A percentile compares a stretch with the other conserved stretches of the same genome.
phyloP scores from a whole-genome alignment of 129 eudicot species.

The Saussurea involucrata region DNA sequence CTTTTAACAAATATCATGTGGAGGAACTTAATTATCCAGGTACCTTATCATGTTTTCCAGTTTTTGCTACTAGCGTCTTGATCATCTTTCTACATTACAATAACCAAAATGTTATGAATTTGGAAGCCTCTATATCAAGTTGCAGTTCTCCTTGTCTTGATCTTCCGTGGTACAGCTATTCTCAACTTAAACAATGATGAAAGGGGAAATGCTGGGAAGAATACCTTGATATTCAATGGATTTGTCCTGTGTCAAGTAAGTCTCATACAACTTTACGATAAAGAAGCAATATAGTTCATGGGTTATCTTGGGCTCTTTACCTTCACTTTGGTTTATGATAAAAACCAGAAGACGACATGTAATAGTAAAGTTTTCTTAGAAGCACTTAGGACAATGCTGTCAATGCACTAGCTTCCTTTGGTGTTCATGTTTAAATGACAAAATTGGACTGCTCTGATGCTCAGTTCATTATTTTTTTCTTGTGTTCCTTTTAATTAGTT shows the following conservation, averaged over 20 bases:
- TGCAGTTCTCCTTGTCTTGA: constrained; percentile 69
- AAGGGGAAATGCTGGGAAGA: constrained; percentile 57
- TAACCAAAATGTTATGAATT: neutral
- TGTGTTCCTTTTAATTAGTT: neutral
- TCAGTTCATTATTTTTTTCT: neutral
- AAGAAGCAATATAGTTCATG: neutral
- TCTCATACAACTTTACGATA: neutral
- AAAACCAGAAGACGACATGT: neutral
- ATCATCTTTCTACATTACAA: neutral
- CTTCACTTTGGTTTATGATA: constrained; percentile 3
- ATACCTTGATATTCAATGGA: constrained; percentile 73
- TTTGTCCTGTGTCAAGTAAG: constrained; percentile 93
- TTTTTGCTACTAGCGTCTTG: neutral
- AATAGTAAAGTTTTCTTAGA: neutral
- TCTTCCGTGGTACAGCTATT: constrained; percentile 52
- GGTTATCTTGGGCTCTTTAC: neutral
- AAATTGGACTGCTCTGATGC: too few relatives aligned
- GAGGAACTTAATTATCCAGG: constrained; percentile 92
- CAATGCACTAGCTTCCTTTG: neutral
- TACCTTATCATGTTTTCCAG: constrained; percentile 7
- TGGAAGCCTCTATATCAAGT: constrained; percentile 82
- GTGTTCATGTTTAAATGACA: neutral
- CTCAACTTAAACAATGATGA: constrained; percentile 43
- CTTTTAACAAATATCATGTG: constrained; percentile 96
- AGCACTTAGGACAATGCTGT: neutral